Conservation (phyloP, 257 asterid species). For the Asclepias syriaca region DNA sequence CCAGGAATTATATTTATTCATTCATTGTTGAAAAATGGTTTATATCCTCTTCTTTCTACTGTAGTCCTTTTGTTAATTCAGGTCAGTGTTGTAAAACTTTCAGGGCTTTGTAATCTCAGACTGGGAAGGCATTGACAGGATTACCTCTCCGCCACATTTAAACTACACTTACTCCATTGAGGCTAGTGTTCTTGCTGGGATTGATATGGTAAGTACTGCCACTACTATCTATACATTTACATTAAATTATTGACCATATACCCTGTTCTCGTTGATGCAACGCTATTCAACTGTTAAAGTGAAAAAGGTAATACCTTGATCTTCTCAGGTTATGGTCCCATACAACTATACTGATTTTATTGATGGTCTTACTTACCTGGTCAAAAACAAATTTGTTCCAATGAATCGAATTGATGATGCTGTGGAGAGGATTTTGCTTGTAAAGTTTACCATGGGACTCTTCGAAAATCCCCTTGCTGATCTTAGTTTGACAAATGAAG, state of each 20-base stretch:
- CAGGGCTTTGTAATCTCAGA: conserved; percentile 94
- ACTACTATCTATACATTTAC: conserved; percentile 13
- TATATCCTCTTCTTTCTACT: background rate
- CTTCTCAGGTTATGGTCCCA: conserved; percentile 73
- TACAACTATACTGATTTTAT: conserved; percentile 72
- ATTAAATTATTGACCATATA: background rate
- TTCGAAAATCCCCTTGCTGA: conserved; percentile 83
- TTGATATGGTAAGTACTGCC: conserved; percentile 58
- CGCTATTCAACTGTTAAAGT: conserved; percentile 10
- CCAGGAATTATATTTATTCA: background rate
- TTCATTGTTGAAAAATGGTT: background rate
- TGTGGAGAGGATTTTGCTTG: conserved; percentile 62
- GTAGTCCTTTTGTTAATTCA: conserved; percentile 3
- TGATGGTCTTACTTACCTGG: conserved; percentile 58
- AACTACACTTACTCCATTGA: conserved; percentile 77
- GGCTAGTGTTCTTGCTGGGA: conserved; percentile 72
- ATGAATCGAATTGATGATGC: conserved; percentile 85
- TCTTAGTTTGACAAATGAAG: conserved; percentile 62
- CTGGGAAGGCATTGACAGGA: conserved; percentile 79
- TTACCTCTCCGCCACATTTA: conserved; percentile 67
- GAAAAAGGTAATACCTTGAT: conserved; percentile 12
- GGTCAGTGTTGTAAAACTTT: conserved; percentile 4
- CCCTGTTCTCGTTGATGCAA: conserved; percentile 1
- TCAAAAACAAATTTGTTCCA: conserved; percentile 51
- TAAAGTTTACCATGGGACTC: conserved; percentile 84